phyloP scores from a whole-genome alignment of 495 filamentous ascomycete species.

The Alectoria sarmentosa region DNA sequence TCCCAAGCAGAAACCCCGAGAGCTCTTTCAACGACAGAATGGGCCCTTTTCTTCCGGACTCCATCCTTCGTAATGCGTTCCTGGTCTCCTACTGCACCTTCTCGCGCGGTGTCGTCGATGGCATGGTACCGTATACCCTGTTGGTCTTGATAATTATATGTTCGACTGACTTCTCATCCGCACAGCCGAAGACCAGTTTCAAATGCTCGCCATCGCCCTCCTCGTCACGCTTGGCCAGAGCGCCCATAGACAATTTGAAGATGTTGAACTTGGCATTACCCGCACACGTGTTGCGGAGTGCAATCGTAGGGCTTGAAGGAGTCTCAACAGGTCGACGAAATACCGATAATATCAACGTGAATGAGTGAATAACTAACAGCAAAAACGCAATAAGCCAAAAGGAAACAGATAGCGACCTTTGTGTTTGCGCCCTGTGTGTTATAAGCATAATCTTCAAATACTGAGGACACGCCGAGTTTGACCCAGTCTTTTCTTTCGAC shows the following conservation, averaged over 20 bases:
- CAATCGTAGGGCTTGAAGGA: too few relatives aligned
- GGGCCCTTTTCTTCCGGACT: too few relatives aligned
- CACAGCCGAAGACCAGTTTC: too few relatives aligned
- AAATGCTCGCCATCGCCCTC: too few relatives aligned
- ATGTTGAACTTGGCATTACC: constrained; percentile 5
- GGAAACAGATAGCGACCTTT: not conserved
- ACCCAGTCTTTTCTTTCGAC: not conserved
- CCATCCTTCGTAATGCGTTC: too few relatives aligned
- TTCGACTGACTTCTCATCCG: too few relatives aligned
- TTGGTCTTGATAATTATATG: too few relatives aligned
- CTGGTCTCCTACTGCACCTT: too few relatives aligned
- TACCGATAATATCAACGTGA: not conserved
- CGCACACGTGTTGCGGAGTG: constrained; percentile 16
- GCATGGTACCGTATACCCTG: too few relatives aligned
- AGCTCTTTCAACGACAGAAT: too few relatives aligned
- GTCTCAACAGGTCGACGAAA: not conserved
- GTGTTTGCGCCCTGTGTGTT: not conserved
- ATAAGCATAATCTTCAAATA: not conserved
- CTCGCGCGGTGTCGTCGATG: too few relatives aligned
- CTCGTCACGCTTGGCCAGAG: not conserved
- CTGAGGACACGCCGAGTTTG: not conserved
- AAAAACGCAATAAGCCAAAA: not conserved
- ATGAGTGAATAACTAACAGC: not conserved
- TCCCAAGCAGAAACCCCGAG: too few relatives aligned
- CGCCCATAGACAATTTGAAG: constrained; percentile 10